Percentiles rank a stretch among this genome's conserved stretches.
Conservation (phyloP, 768 basidiomycete species). For the Hydnum rufescens region DNA sequence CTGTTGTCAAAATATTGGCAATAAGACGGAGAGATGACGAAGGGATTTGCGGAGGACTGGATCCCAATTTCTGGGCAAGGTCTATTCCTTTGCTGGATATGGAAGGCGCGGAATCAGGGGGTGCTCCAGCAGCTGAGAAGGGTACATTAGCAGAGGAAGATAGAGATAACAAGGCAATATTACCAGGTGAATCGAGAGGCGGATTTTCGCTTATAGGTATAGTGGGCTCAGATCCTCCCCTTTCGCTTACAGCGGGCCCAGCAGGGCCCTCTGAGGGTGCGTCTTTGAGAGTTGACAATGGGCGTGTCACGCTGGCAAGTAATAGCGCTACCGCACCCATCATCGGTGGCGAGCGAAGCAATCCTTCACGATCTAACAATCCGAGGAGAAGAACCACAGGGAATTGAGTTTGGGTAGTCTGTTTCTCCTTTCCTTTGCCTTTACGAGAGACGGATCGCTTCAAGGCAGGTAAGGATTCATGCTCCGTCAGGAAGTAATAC, state of each 20-base stretch:
- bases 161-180: not conserved
- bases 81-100: not conserved
- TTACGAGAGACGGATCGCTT: constrained; percentile 53
- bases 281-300: constrained; percentile 36
- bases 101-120: not conserved
- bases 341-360: constrained; percentile 73
- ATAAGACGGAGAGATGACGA: constrained; percentile 70
- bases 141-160: not conserved
- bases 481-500: constrained; percentile 88
- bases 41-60: constrained; percentile 69
- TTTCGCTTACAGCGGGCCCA: not conserved
- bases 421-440: constrained; percentile 91
- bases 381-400: constrained; percentile 80
- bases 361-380: constrained; percentile 66
- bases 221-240: not conserved
- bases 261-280: no score
- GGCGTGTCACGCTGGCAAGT: constrained; percentile 73
- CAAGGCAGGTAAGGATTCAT: constrained; percentile 69
- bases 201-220: not conserved
- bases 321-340: constrained; percentile 85
- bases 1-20: constrained; percentile 91
- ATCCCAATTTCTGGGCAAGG: constrained; percentile 23
- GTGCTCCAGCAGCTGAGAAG: not conserved
- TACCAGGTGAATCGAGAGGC: not conserved
- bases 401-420: constrained; percentile 59